Percentiles rank a stretch among this genome's conserved stretches.
Conservation (phyloP, 495 filamentous ascomycete species). For the Xylaria scruposa region DNA sequence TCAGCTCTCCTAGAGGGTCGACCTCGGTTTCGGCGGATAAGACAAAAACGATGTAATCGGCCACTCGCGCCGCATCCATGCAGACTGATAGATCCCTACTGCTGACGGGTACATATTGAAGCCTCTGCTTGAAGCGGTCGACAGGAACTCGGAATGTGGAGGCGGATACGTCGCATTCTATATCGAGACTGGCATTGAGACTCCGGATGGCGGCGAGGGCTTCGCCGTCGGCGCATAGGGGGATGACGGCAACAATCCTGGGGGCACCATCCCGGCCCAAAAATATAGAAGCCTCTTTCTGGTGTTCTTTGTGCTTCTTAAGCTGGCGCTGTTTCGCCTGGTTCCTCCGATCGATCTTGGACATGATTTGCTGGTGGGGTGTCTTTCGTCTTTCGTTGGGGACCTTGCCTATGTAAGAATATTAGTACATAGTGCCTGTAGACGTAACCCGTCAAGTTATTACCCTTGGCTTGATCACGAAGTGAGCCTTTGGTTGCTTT, state of each 20-base stretch:
- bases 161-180: constrained; percentile 68
- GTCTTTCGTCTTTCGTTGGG: constrained; percentile 73
- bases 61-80: constrained; percentile 84
- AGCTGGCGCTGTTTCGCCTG: constrained; percentile 86
- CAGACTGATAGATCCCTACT: constrained; percentile 72
- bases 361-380: constrained; percentile 94
- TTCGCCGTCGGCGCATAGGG: constrained; percentile 76
- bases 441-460: constrained; percentile 14
- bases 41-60: constrained; percentile 88
- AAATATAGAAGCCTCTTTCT: constrained; percentile 79
- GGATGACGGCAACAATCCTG: constrained; percentile 88
- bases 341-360: constrained; percentile 92
- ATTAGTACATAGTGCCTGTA: constrained; percentile 21
- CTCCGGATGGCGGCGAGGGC: constrained; percentile 67
- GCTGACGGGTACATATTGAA: constrained; percentile 78
- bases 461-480: constrained; percentile 84
- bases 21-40: constrained; percentile 83
- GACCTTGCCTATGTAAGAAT: constrained; percentile 44
- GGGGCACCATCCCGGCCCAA: constrained; percentile 83
- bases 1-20: constrained; percentile 78
- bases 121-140: constrained; percentile 90
- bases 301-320: constrained; percentile 79
- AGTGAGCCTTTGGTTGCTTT: constrained; percentile 87
- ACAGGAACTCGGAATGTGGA: constrained; percentile 69
- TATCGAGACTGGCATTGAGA: constrained; percentile 80